These are phyloP conservation scores for Oropetium thomaeum DNA, from an alignment of 176 grass and related monocot species.

Conservation along the genomic window DNA sequence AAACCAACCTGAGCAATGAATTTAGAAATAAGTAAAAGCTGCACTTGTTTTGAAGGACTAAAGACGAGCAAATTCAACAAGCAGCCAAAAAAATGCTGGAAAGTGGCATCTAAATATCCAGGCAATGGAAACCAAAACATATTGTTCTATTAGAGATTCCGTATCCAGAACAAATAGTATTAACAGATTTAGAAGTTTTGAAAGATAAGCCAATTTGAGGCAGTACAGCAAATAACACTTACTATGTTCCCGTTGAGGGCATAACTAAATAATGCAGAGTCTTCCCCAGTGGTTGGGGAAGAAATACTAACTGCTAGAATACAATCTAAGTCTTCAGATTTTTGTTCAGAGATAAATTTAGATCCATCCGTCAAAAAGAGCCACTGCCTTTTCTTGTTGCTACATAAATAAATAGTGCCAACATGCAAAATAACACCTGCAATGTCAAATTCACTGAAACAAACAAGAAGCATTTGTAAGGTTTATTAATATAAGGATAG, in stretches of 20 bases:
- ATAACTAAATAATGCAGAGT: slow-evolving; percentile 59
- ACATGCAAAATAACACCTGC: slow-evolving; percentile 75
- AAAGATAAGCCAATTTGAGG: slow-evolving; percentile 9
- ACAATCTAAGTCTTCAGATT: slow-evolving; percentile 49
- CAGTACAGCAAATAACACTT: slow-evolving; percentile 33
- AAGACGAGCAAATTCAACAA: slow-evolving; percentile 12
- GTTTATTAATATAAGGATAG: slow-evolving; percentile 6
- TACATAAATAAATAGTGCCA: slow-evolving; percentile 63
- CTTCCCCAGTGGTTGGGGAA: slow-evolving; percentile 43
- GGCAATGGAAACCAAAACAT: not conserved
- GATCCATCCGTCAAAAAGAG: slow-evolving; percentile 84
- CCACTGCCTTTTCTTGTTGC: slow-evolving; percentile 80
- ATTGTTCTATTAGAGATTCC: slow-evolving; percentile 9
- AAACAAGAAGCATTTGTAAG: slow-evolving; percentile 26
- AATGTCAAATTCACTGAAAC: slow-evolving; percentile 90
- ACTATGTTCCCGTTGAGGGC: slow-evolving; percentile 64
- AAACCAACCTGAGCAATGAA: slow-evolving; percentile 76
- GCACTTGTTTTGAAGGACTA: slow-evolving; percentile 23
- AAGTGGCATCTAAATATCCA: slow-evolving; percentile 6
- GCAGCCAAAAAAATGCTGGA: not conserved
- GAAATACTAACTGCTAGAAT: slow-evolving; percentile 76
- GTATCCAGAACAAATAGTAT: not conserved
- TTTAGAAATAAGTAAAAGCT: slow-evolving; percentile 29
- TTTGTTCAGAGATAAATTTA: slow-evolving; percentile 36
- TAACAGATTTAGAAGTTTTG: not conserved